Base-by-base conservation (phyloP, 352 stramenopile genomes). In the Phytophthora idaei region DNA sequence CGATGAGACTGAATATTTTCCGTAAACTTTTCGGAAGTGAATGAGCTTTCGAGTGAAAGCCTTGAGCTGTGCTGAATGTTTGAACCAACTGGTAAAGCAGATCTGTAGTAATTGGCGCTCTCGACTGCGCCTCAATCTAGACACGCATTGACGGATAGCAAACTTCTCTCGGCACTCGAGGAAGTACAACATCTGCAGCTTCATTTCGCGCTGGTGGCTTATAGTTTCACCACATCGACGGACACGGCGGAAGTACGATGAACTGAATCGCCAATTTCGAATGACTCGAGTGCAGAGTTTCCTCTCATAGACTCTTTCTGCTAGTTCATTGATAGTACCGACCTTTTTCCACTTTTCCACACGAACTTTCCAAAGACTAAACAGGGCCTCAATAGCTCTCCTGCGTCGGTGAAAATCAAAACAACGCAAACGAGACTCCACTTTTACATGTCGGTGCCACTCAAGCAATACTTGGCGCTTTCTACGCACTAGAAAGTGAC, bases 11-110 rank as follows among this genome's bases (percentile, higher is more conserved):
- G 78, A 62, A 45, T 85, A 66, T 6, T 46, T 52, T 7, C 78
- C 78, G 44, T 73, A 79, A 0, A 85, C 50, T 39, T 73, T 67
- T 4, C 57, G 62, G 25, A 83, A 89, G 42, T 85, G 73, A 1
- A 11, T 14, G 3, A 84, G 49, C 34, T 87, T 87, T 44, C 56
- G 65, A 34, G 60, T 61, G 9, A 76, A 45, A 25, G 48, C 67
- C n/a, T 63, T 57, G 14, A 54, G 60, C 6, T 56, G 49, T 2
- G 31, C 31, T 1, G 51, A 46, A 32, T 69, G 34, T 5, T 51
- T 34, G 11, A 29, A 49, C 78, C 73, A 86, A 15, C 10, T 49
- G 1, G 14, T 25, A 9, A 82, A 50, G 28, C 37, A 65, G 8
- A 0, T 15, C 3, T 11, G 59, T 17, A 67, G 17, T 28, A 50